These are phyloP conservation scores for Limonium bicolor DNA, from an alignment of 148 eudicot genomes.

Conservation along the genomic window DNA sequence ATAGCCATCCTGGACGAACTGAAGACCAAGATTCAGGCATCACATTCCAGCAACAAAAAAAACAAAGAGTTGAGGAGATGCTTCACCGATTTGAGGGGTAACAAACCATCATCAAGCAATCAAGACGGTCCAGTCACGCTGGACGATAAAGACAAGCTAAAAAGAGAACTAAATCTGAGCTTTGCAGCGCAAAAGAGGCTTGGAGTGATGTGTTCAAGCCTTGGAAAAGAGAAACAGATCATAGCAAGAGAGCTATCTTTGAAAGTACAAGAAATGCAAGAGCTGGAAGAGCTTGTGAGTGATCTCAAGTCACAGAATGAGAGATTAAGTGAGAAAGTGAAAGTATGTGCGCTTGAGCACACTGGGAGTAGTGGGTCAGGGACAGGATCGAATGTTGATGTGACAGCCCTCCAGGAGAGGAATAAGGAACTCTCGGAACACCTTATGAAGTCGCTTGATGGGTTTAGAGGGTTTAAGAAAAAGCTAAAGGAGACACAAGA, in stretches of 20 bases:
- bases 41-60: conserved; percentile 31
- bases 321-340: conserved; percentile 28
- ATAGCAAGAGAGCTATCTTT: conserved; percentile 47
- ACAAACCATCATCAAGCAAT: conserved; percentile 8
- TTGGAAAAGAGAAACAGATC: conserved; percentile 83
- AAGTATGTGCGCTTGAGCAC: conserved; percentile 18
- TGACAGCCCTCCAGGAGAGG: conserved; percentile 25
- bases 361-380: conserved; percentile 4
- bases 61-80: conserved; percentile 37
- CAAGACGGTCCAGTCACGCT: conserved; percentile 4
- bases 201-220: conserved; percentile 63
- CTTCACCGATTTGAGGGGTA: conserved; percentile 23
- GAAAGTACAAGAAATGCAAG: conserved; percentile 55
- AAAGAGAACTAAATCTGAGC: conserved; percentile 35
- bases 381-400: conserved; percentile 11
- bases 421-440: conserved; percentile 47
- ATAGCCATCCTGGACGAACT: conserved; percentile 69
- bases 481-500: conserved; percentile 26
- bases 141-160: conserved; percentile 50
- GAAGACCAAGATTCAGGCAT: conserved; percentile 44
- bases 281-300: conserved; percentile 55
- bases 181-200: conserved; percentile 60
- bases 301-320: conserved; percentile 51
- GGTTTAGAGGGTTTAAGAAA: conserved; percentile 5
- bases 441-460: too few species aligned